phyloP scores from a whole-genome alignment of 2,329 filamentous ascomycete species.

The Apiospora koreana region DNA sequence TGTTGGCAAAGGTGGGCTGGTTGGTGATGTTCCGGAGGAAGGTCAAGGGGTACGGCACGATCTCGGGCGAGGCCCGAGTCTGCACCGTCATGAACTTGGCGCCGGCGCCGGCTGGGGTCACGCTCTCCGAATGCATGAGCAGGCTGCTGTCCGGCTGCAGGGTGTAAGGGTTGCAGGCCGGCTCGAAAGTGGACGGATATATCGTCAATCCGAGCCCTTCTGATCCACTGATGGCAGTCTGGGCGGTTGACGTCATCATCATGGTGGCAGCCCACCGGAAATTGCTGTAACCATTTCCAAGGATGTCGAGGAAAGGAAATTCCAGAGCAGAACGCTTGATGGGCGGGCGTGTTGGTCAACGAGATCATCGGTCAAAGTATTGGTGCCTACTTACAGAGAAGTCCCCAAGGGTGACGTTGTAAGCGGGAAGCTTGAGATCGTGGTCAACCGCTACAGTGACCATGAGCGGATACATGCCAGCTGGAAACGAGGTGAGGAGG shows the following conservation, averaged over 20 bases:
- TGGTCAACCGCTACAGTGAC: slow-evolving; percentile 52
- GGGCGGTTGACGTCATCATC: slow-evolving; percentile 45
- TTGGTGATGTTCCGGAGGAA: slow-evolving; percentile 55
- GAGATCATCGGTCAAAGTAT: neutral
- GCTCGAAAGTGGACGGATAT: slow-evolving; percentile 44
- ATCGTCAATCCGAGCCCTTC: slow-evolving; percentile 47
- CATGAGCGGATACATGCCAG: slow-evolving; percentile 54
- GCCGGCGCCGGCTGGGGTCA: neutral
- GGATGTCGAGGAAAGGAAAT: slow-evolving; percentile 57
- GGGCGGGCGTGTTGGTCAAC: slow-evolving; percentile 17
- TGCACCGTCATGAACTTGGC: slow-evolving; percentile 32
- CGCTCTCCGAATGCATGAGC: slow-evolving; percentile 7
- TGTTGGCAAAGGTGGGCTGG: slow-evolving; percentile 49
- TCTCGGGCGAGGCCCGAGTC: slow-evolving; percentile 17
- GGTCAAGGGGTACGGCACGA: slow-evolving; percentile 37
- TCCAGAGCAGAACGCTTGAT: slow-evolving; percentile 51
- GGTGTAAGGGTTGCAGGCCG: slow-evolving; percentile 51
- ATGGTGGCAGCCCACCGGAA: slow-evolving; percentile 53
- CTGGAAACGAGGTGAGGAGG: slow-evolving; percentile 49
- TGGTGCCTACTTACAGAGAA: slow-evolving; percentile 43
- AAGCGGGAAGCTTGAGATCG: slow-evolving; percentile 45
- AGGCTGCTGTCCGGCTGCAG: slow-evolving; percentile 27
- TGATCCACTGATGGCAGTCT: slow-evolving; percentile 45
- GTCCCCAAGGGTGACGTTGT: slow-evolving; percentile 42
- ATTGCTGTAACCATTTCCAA: slow-evolving; percentile 49